Evolutionary conservation across 2,329 filamentous ascomycete genomes (phyloP), one percentile per base, ranked within the genome.

Genomic region (Fusarium nodosum): DNA sequence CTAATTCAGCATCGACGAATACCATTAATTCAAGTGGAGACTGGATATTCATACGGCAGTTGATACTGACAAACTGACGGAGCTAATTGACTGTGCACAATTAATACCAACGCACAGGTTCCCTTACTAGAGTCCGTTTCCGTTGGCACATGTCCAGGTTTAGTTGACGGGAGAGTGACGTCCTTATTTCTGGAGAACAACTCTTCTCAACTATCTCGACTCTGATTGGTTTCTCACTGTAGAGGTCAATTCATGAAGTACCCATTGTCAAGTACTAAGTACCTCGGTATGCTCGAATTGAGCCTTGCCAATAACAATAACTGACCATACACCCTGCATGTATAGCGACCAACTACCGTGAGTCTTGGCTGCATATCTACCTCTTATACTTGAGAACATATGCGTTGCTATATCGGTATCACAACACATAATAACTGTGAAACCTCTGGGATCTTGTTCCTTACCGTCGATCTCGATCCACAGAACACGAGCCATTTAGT

Each of bases 1-100:
- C 62, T 44, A 8, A 24, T 22, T n/a, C 11, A 30, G 4, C 26
- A 60, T 65, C 46, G 54, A 65, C 61, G 38, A 60, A 48, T 42
- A 10, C 15, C 26, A 28, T 42, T 13, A 22, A 44, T 7, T 28
- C 15, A 54, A 54, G 62, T 65, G 62, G 62, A 31, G 60, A 41
- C 46, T 39, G 3, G 22, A 12, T 7, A 28, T n/a, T 26, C 9
- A 42, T 15, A 42, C 41, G 41, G 41, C 41, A 44, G 16, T 44
- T 26, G 4, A 7, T 12, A 18, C 13, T 26, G 41, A 16, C 9
- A 44, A 5, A 26, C n/a, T 39, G 22, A 12, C 11, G 18, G n/a
- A n/a, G n/a, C n/a, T n/a, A 22, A 22, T 22, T 31, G 44, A 8
- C 44, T 11, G 44, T 22, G 44, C n/a, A 46, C n/a, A 31, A 31